Percentiles rank a stretch among this genome's conserved stretches.
Conservation (phyloP, 2,329 filamentous ascomycete species). For the Sclerotiophoma versabilis region DNA sequence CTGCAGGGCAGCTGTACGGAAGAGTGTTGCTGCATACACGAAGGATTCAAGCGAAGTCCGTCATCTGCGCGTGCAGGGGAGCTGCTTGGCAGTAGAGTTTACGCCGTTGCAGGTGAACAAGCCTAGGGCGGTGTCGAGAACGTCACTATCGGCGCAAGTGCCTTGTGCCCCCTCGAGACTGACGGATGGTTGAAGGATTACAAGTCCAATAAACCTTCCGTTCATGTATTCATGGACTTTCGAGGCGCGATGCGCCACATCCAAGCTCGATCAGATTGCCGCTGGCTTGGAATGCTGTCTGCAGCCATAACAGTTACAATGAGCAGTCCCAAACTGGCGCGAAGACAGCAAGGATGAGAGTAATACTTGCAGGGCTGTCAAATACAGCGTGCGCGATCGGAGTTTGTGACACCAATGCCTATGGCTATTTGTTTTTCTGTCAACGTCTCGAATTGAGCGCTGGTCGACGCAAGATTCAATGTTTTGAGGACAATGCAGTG, state of each 20-base stretch:
- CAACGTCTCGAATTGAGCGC: conserved; percentile 2
- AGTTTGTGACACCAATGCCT: neutral
- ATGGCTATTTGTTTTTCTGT: conserved; percentile 5
- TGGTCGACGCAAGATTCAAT: neutral
- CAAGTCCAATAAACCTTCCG: neutral
- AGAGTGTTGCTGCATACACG: neutral
- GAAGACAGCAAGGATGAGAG: neutral
- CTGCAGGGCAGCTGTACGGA: neutral
- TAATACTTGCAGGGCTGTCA: neutral
- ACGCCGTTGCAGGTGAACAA: neutral
- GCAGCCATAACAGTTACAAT: no score
- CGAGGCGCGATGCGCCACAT: no score
- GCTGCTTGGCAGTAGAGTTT: neutral
- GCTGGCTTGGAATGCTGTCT: neutral
- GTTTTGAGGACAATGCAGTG: neutral
- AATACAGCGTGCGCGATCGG: neutral
- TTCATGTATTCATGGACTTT: no score
- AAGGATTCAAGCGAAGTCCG: neutral
- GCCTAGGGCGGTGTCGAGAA: conserved; percentile 1
- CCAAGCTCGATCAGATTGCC: neutral
- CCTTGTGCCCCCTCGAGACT: neutral
- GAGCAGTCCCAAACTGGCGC: no score
- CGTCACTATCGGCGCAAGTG: neutral
- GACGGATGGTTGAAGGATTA: no score
- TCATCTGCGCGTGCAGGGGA: conserved; percentile 2